Percentiles rank a stretch among this genome's conserved stretches.
These are phyloP conservation scores for Fusarium redolens DNA, from an alignment of 2,329 filamentous ascomycete species.

Conservation along the genomic window DNA sequence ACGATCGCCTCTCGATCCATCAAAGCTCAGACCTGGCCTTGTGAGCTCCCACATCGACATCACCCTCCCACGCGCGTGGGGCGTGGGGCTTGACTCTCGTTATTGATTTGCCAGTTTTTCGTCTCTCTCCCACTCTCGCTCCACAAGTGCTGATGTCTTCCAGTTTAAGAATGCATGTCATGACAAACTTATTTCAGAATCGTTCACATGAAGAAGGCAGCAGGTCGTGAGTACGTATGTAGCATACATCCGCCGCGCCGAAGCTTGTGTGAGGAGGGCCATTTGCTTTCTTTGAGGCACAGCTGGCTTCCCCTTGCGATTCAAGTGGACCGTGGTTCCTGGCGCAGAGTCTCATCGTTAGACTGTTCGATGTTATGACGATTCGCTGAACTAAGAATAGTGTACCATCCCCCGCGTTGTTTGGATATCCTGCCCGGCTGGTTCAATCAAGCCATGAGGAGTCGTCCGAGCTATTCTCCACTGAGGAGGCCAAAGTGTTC, in stretches of 20 bases:
- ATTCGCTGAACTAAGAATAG: constrained; percentile 43
- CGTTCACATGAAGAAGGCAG: constrained; percentile 38
- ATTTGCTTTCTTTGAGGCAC: constrained; percentile 23
- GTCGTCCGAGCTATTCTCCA: constrained; percentile 41
- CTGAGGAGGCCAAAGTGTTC: constrained; percentile 42
- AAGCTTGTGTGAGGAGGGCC: constrained; percentile 23
- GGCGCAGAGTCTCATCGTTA: constrained; percentile 26
- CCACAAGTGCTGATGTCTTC: constrained; percentile 44
- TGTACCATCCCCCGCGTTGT: constrained; percentile 39
- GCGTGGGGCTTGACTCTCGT: constrained; percentile 42
- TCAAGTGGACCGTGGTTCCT: constrained; percentile 40
- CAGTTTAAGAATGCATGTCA: constrained; percentile 39
- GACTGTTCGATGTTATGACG: constrained; percentile 37
- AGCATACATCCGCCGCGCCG: constrained; percentile 24
- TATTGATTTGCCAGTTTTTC: constrained; percentile 43
- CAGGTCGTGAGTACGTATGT: constrained; percentile 18
- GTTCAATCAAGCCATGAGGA: constrained; percentile 33
- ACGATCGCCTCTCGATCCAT: constrained; percentile 4
- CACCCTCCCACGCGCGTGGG: constrained; percentile 45
- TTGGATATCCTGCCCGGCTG: constrained; percentile 29
- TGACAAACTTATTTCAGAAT: constrained; percentile 47
- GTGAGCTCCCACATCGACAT: constrained; percentile 36
- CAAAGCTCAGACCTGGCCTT: constrained; percentile 31
- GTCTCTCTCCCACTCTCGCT: constrained; percentile 45
- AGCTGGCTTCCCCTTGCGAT: constrained; percentile 17